These are phyloP conservation scores for Blakeslea trispora DNA, from an alignment of 371 early-diverging fungal genomes.

Conservation along the genomic window DNA sequence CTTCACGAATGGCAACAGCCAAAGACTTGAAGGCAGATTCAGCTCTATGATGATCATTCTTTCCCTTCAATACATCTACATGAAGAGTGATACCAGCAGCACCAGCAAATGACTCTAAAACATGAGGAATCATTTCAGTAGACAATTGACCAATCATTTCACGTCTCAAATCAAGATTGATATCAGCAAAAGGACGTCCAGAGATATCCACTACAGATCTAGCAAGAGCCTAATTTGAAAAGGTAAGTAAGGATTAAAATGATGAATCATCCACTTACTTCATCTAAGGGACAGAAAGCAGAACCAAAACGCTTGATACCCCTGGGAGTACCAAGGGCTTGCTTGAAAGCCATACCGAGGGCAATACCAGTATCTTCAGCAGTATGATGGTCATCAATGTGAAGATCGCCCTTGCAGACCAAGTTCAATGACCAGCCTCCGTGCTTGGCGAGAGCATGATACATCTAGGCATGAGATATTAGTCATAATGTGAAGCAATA, in stretches of 20 bases:
- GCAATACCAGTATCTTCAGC: constrained; percentile 96
- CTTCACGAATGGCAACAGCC: constrained; percentile 91
- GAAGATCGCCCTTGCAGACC: constrained; percentile 86
- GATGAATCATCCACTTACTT: constrained; percentile 49
- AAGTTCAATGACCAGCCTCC: constrained; percentile 84
- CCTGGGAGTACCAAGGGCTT: constrained; percentile 86
- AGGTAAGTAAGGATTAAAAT: neutral
- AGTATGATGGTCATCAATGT: constrained; percentile 97
- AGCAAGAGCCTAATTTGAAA: constrained; percentile 69
- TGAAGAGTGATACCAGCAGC: constrained; percentile 94
- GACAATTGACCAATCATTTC: constrained; percentile 89
- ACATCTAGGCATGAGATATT: constrained; percentile 76
- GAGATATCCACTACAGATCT: constrained; percentile 97
- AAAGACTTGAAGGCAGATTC: constrained; percentile 96
- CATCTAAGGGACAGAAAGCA: constrained; percentile 95
- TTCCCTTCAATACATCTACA: constrained; percentile 91
- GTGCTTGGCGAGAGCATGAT: constrained; percentile 95
- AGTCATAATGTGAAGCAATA: no score
- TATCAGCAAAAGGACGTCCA: constrained; percentile 85
- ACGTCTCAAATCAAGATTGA: constrained; percentile 84
- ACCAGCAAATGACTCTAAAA: constrained; percentile 88
- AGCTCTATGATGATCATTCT: constrained; percentile 92
- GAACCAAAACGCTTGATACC: constrained; percentile 95
- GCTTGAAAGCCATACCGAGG: constrained; percentile 89
- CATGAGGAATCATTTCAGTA: constrained; percentile 97